These are phyloP conservation scores for Yamadazyma sp. DNA, from an alignment of 805 yeast species.

Conservation along the genomic window DNA sequence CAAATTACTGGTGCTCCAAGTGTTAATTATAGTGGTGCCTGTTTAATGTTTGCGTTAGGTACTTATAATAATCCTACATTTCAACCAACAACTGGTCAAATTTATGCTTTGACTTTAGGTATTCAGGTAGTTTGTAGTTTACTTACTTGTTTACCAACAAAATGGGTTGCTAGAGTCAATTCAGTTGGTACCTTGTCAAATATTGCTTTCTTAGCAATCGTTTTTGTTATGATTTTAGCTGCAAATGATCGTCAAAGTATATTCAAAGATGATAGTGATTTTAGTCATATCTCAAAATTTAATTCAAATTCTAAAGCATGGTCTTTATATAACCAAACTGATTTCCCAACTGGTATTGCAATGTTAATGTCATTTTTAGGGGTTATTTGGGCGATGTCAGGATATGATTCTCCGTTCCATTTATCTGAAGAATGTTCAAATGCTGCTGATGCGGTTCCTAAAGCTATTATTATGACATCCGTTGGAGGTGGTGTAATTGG, in stretches of 20 bases:
- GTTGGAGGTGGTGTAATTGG: slow-evolving; percentile 55
- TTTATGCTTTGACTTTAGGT: slow-evolving; percentile 51
- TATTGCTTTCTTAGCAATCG: slow-evolving; percentile 47
- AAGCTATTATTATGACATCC: slow-evolving; percentile 60
- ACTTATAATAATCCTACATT: slow-evolving; percentile 38
- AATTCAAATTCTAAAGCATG: slow-evolving; percentile 51
- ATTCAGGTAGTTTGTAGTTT: slow-evolving; percentile 46
- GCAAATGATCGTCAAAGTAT: slow-evolving; percentile 43
- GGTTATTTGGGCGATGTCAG: slow-evolving; percentile 72
- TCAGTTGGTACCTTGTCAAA: slow-evolving; percentile 49
- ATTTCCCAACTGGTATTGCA: slow-evolving; percentile 61
- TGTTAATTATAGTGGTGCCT: slow-evolving; percentile 55
- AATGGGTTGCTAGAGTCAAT: slow-evolving; percentile 51
- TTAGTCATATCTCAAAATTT: slow-evolving; percentile 36
- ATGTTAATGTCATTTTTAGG: slow-evolving; percentile 56
- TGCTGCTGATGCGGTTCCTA: slow-evolving; percentile 63
- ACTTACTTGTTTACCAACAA: slow-evolving; percentile 54
- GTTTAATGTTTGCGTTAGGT: slow-evolving; percentile 52
- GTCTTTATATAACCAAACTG: slow-evolving; percentile 55
- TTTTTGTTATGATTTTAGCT: slow-evolving; percentile 52
- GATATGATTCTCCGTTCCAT: slow-evolving; percentile 74
- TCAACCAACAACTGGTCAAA: slow-evolving; percentile 45
- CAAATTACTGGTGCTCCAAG: slow-evolving; percentile 64
- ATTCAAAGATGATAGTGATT: slow-evolving; percentile 13
- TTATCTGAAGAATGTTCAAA: slow-evolving; percentile 70